Percentiles rank a stretch among this genome's conserved stretches.
phyloP scores from a whole-genome alignment of 768 basidiomycete genomes.

The Boletus rubropictus region DNA sequence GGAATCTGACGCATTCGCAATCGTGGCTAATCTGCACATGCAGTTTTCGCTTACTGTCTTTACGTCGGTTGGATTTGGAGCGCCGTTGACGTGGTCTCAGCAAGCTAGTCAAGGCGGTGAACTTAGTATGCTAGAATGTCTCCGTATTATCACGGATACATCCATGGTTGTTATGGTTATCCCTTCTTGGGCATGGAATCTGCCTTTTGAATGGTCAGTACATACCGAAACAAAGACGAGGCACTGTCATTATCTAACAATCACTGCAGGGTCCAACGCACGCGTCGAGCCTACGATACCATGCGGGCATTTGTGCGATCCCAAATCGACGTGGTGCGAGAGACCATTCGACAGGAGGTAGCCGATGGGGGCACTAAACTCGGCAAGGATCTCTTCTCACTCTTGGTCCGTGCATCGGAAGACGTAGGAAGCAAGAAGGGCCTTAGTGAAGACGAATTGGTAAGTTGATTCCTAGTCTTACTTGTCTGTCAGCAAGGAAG shows the following conservation, averaged over 20 bases:
- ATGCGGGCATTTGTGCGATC: constrained; percentile 16
- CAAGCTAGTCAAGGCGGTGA: constrained; percentile 4
- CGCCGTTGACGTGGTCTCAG: constrained; percentile 11
- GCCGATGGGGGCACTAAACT: not conserved
- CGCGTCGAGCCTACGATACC: constrained; percentile 16
- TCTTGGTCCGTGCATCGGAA: constrained; percentile 16
- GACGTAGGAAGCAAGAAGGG: constrained; percentile 9
- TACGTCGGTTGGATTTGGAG: constrained; percentile 19
- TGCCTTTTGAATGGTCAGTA: constrained; percentile 15
- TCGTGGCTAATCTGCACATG: not conserved
- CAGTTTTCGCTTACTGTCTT: constrained; percentile 16
- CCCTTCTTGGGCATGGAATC: constrained; percentile 19
- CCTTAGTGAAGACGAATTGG: constrained; percentile 15
- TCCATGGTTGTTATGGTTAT: not conserved
- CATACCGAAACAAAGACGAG: not conserved
- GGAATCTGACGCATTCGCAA: too few species aligned
- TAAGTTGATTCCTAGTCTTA: not conserved
- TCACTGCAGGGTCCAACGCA: constrained; percentile 12
- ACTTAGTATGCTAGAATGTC: constrained; percentile 7
- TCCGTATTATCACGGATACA: constrained; percentile 5
- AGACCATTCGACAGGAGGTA: constrained; percentile 1
- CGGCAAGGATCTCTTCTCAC: constrained; percentile 12
- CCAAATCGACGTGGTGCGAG: constrained; percentile 6
- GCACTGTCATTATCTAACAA: not conserved
- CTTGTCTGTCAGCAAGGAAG: not conserved